Base-by-base conservation (phyloP, 2,329 filamentous ascomycete genomes). In the Huntiella savannae region DNA sequence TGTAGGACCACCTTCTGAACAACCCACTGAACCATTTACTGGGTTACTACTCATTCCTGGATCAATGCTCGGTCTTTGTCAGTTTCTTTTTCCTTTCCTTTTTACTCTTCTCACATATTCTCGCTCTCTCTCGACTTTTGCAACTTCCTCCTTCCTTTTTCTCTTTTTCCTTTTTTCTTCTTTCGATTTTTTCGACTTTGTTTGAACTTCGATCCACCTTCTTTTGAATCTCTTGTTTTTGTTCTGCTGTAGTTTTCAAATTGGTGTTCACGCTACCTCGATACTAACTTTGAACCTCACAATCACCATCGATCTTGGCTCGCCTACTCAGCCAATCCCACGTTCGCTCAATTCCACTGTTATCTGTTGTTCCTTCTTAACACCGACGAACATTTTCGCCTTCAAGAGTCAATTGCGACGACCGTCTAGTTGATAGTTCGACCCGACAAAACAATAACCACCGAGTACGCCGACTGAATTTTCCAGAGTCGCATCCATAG, bases 1-100 rank as follows among this genome's bases (percentile, higher is more conserved):
- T 33, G 28, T 43, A 43, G 12, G 22, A 17, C 12, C 22, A 33
- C 15, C 12, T 33, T 33, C 34, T 8, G 32, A 43, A 34, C n/a
- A n/a, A 16, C 36, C 36, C 36, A 38, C 13, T 15, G 38, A 16
- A 40, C 40, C 28, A 44, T 48, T 41, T 40, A 32, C 37, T 38
- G 34, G 45, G 38, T 47, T 47, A 32, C 35, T 35, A 41, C 22
- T 46, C 33, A 33, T 49, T 49, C 43, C 37, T 36, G 37, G 48
- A 22, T 40, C 16, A 40, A 28, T 42, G 32, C 33, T 47, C 45
- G 22, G 34, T 32, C 33, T 34, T 45, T 17, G 12, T 36, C 33
- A 11, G 7, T 33, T 37, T 45, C 33, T 43, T 41, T 43, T 49
- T 40, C 17, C 38, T 41, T 40, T 34, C 37, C 22, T 28, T 47